Percentiles rank a stretch among this genome's conserved stretches.
phyloP scores from a whole-genome alignment of 345 rosid species.

The Dimocarpus longan region DNA sequence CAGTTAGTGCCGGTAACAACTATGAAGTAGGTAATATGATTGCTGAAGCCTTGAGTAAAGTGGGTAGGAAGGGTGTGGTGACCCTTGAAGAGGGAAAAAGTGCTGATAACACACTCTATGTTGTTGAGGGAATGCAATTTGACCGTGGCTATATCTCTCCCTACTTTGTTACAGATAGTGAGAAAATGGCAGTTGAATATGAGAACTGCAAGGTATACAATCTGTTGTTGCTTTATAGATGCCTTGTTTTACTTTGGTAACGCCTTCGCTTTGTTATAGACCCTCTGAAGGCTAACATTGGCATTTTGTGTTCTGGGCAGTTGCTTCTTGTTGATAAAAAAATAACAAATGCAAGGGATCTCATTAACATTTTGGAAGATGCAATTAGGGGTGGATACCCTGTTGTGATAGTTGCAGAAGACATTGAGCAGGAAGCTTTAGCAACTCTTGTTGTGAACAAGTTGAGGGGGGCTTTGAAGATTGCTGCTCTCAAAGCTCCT shows the following conservation, averaged over 20 bases:
- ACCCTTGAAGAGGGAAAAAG: conserved; percentile 99
- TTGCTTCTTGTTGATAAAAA: conserved; percentile 97
- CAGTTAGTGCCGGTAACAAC: conserved; percentile 98
- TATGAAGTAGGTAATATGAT: conserved; percentile 94
- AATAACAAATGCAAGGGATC: conserved; percentile 96
- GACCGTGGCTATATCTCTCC: conserved; percentile 99
- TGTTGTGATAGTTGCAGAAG: conserved; percentile 80
- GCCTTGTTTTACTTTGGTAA: neutral
- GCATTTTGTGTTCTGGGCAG: conserved; percentile 43
- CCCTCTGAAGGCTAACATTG: neutral
- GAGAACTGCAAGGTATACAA: conserved; percentile 90
- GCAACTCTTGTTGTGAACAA: conserved; percentile 98
- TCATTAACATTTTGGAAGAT: conserved; percentile 79
- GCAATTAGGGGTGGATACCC: conserved; percentile 86
- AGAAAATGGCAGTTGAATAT: conserved; percentile 95
- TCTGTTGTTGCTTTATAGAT: neutral
- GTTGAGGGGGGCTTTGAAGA: conserved; percentile 87
- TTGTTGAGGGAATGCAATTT: conserved; percentile 99
- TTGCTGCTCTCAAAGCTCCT: conserved; percentile 97
- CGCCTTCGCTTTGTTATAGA: neutral
- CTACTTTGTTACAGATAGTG: conserved; percentile 93
- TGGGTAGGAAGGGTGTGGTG: conserved; percentile 95
- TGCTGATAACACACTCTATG: conserved; percentile 92
- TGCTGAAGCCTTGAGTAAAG: conserved; percentile 98
- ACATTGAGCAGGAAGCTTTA: conserved; percentile 95